These are phyloP conservation scores for Globisporangium spinosum DNA, from an alignment of 352 stramenopile species.

Conservation along the genomic window DNA sequence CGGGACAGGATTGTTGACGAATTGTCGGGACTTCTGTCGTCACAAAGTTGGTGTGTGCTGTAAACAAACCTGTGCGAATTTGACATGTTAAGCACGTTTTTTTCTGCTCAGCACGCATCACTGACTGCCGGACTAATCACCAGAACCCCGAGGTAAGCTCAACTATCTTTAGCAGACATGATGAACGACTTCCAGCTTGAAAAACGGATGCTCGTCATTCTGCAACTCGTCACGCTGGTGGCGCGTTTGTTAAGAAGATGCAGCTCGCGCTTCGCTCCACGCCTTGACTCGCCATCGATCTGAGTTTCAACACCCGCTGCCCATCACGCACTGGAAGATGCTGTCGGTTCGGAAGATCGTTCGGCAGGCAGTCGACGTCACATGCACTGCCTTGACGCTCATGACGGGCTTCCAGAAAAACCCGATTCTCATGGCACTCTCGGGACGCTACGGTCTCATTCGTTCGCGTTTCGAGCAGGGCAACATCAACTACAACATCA, in stretches of 20 bases:
- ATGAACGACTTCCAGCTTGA: background rate
- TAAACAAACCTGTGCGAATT: too few species aligned
- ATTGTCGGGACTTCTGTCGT: background rate
- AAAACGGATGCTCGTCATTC: background rate
- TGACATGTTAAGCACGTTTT: too few species aligned
- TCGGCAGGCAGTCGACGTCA: conserved; percentile 18
- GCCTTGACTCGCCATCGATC: background rate
- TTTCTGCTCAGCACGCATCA: too few species aligned
- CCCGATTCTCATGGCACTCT: conserved; percentile 18
- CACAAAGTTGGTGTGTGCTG: too few species aligned
- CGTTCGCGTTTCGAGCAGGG: conserved; percentile 20
- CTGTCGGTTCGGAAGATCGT: conserved; percentile 10
- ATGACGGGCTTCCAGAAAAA: conserved; percentile 30
- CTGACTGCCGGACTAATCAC: background rate
- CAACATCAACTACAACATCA: conserved; percentile 29
- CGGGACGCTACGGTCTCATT: conserved; percentile 15
- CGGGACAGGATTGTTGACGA: background rate
- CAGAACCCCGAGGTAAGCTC: background rate
- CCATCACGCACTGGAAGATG: background rate
- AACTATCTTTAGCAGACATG: background rate
- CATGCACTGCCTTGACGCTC: conserved; percentile 25
- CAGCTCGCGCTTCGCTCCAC: background rate
- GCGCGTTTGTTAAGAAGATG: background rate
- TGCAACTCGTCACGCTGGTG: background rate
- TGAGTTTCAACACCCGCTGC: background rate